phyloP scores from a whole-genome alignment of 208 protist species.

The Leptomonas pyrrhocoris region DNA sequence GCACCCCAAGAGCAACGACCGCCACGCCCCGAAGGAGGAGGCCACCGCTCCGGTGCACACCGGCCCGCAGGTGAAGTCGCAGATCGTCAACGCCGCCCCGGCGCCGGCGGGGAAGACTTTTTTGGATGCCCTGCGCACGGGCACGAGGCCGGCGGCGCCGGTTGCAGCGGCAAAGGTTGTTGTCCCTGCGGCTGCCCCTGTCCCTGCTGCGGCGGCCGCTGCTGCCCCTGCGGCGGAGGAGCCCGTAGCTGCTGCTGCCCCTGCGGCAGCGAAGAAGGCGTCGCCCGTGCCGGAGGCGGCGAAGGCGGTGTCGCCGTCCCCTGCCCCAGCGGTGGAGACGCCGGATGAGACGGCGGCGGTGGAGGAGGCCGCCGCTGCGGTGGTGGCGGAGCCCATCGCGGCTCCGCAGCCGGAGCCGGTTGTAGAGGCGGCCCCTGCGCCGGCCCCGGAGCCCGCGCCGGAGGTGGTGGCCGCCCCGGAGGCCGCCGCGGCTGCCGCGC shows the following conservation, averaged over 20 bases:
- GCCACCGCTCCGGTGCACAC: constrained; percentile 30
- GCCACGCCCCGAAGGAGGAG: constrained; percentile 41
- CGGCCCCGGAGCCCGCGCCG: not conserved
- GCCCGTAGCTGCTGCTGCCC: constrained; percentile 4
- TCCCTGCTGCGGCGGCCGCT: constrained; percentile 12
- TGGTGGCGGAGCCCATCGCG: not conserved
- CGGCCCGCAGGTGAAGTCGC: constrained; percentile 58
- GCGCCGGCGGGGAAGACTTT: constrained; percentile 66
- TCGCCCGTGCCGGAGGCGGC: constrained; percentile 16
- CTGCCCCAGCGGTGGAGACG: constrained; percentile 9
- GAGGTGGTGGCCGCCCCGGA: constrained; percentile 7
- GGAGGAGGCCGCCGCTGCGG: not conserved
- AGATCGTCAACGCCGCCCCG: constrained; percentile 62
- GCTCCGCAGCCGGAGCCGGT: constrained; percentile 18
- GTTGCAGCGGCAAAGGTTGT: constrained; percentile 10
- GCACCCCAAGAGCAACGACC: constrained; percentile 25
- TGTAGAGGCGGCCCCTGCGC: constrained; percentile 21
- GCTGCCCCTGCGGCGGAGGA: constrained; percentile 14
- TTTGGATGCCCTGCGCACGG: constrained; percentile 63
- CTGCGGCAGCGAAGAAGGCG: constrained; percentile 5
- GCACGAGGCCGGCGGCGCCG: constrained; percentile 22
- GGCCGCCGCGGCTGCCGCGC: constrained; percentile 16
- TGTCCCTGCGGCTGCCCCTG: not conserved
- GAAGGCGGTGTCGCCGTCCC: constrained; percentile 12
- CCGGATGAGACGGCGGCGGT: not conserved